Evolutionary conservation across 179 eudicot genomes (phyloP).

Genomic region (Pouteria campechiana): DNA sequence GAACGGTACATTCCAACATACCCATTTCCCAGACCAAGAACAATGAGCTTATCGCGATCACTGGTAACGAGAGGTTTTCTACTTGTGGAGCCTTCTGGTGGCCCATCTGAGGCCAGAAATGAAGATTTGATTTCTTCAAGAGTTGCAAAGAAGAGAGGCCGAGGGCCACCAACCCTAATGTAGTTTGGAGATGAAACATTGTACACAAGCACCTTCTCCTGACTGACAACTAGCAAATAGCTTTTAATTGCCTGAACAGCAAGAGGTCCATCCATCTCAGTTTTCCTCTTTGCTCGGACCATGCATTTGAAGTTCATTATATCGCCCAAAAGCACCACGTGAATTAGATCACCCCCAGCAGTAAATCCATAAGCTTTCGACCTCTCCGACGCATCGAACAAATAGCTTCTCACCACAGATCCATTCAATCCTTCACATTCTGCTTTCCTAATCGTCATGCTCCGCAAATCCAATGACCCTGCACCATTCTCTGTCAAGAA

Average conservation of each 20-base stretch:
- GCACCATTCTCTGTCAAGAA: slow-evolving; percentile 87
- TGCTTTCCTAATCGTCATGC: slow-evolving; percentile 71
- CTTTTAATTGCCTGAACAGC: slow-evolving; percentile 78
- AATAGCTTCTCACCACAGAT: slow-evolving; percentile 46
- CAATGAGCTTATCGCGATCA: slow-evolving; percentile 61
- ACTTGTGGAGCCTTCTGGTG: slow-evolving; percentile 12
- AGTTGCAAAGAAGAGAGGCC: slow-evolving; percentile 56
- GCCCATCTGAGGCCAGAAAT: slow-evolving; percentile 26
- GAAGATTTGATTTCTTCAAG: slow-evolving; percentile 61
- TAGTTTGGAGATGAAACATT: slow-evolving; percentile 80
- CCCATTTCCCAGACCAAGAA: slow-evolving; percentile 78
- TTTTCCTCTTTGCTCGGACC: slow-evolving; percentile 71
- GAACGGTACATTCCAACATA: slow-evolving; percentile 75
- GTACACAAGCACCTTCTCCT: slow-evolving; percentile 58
- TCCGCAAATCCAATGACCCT: slow-evolving; percentile 87
- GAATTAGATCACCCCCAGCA: slow-evolving; percentile 71
- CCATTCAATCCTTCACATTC: slow-evolving; percentile 82
- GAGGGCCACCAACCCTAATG: slow-evolving; percentile 53
- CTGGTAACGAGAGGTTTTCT: slow-evolving; percentile 48
- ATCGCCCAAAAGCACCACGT: slow-evolving; percentile 70
- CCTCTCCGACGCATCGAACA: slow-evolving; percentile 72
- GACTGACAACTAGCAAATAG: slow-evolving; percentile 49
- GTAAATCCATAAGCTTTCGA: slow-evolving; percentile 86
- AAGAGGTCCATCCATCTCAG: slow-evolving; percentile 52
- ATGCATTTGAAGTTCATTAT: slow-evolving; percentile 79